phyloP scores from a whole-genome alignment of 1,284 basidiomycete species.

The Puccinia triticina region DNA sequence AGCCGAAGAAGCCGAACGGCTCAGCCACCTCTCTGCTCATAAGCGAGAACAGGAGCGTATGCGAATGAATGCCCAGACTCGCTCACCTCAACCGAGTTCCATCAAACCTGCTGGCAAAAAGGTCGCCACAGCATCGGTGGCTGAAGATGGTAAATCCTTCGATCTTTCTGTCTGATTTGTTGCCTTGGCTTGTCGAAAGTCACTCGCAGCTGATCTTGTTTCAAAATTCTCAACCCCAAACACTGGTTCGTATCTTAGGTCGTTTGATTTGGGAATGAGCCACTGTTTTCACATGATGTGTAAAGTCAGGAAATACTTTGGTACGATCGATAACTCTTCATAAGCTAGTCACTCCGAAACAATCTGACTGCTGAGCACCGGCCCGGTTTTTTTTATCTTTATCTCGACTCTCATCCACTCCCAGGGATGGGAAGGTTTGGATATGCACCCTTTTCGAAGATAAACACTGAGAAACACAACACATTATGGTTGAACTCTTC shows the following conservation, averaged over 20 bases:
- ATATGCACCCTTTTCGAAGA: not conserved
- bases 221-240: not conserved
- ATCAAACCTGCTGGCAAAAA: not conserved
- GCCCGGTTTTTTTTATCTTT: not conserved
- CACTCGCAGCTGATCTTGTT: not conserved
- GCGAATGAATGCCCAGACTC: slow-evolving; percentile 36
- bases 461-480: not conserved
- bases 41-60: slow-evolving; percentile 43
- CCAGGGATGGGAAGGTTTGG: not conserved
- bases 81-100: slow-evolving; percentile 4
- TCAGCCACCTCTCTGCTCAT: slow-evolving; percentile 32
- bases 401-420: not conserved
- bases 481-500: not conserved
- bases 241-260: not conserved
- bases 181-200: not conserved
- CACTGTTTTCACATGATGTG: not conserved
- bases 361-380: not conserved
- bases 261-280: slow-evolving; percentile 19
- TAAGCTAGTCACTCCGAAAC: not conserved
- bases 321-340: not conserved
- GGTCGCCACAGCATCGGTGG: not conserved
- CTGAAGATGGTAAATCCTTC: slow-evolving; percentile 16
- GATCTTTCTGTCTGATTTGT: not conserved
- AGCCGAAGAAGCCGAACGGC: slow-evolving; percentile 37
- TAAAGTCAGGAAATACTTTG: not conserved